These are phyloP conservation scores for Emiliania huxleyi DNA, from an alignment of 78 protist species.

Conservation along the genomic window DNA sequence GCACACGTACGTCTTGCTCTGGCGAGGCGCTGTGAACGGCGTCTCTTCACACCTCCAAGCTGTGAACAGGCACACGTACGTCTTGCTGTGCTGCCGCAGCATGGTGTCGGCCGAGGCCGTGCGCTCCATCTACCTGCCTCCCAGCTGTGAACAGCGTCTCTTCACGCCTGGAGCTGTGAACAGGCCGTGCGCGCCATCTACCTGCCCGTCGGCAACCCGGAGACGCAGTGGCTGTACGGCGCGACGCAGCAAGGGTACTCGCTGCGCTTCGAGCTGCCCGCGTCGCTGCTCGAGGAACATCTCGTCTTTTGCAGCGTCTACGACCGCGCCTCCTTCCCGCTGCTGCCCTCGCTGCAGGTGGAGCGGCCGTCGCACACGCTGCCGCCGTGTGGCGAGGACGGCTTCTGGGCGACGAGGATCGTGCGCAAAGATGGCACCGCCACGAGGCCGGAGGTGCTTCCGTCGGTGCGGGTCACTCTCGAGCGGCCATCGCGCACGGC, in stretches of 20 bases:
- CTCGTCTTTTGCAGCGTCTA: not conserved
- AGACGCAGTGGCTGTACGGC: conserved; percentile 7
- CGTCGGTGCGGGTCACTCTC: not conserved
- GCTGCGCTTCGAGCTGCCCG: not conserved
- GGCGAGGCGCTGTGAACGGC: too few species aligned
- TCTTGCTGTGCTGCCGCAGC: too few species aligned
- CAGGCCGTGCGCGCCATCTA: not conserved
- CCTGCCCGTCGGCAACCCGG: not conserved
- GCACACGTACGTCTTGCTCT: not conserved
- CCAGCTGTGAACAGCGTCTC: too few species aligned
- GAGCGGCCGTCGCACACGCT: not conserved
- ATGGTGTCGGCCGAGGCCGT: too few species aligned
- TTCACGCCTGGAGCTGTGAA: too few species aligned
- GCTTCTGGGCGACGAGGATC: not conserved
- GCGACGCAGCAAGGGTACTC: not conserved
- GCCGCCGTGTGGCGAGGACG: not conserved
- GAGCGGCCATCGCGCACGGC: too few species aligned
- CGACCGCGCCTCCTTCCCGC: not conserved
- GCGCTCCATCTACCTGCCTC: not conserved
- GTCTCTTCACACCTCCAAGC: too few species aligned
- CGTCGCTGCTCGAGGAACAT: not conserved
- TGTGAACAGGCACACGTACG: too few species aligned
- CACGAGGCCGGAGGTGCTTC: not conserved
- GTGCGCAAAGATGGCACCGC: not conserved
- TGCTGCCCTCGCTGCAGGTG: not conserved